Percentiles rank a stretch among this genome's conserved stretches.
Conservation (phyloP, 768 basidiomycete species). For the Serendipita sp. region DNA sequence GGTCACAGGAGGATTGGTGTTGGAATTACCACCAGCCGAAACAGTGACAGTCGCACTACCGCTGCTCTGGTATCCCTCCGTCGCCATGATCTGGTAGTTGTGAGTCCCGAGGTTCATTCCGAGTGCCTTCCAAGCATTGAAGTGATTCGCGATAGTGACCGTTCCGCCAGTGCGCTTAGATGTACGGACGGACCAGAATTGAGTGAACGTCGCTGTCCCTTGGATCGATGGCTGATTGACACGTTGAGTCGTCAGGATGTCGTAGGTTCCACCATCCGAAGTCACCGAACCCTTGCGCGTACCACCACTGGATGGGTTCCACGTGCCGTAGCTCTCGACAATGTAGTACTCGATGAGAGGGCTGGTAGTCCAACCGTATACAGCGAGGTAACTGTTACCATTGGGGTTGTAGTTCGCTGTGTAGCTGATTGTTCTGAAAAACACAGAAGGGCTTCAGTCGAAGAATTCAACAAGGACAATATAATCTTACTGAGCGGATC, state of each 20-base stretch:
- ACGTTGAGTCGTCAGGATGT: conserved; percentile 24
- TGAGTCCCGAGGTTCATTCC: too few relatives aligned
- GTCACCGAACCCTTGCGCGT: conserved; percentile 24
- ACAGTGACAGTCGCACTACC: too few relatives aligned
- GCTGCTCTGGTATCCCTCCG: too few relatives aligned
- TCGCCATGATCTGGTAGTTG: too few relatives aligned
- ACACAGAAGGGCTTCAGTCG: not conserved
- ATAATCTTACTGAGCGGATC: conserved; percentile 15
- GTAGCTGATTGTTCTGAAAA: conserved; percentile 23
- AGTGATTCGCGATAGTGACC: too few relatives aligned
- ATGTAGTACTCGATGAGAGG: conserved; percentile 35
- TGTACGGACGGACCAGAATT: conserved; percentile 30
- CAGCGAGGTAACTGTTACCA: conserved; percentile 28
- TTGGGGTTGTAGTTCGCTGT: conserved; percentile 22
- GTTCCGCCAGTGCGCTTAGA: too few relatives aligned
- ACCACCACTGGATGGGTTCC: conserved; percentile 23
- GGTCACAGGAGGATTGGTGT: too few relatives aligned
- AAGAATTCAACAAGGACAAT: not conserved
- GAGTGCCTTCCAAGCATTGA: too few relatives aligned
- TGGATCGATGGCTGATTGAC: conserved; percentile 27
- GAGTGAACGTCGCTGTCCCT: conserved; percentile 29
- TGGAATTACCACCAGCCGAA: too few relatives aligned
- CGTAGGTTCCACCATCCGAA: conserved; percentile 27
- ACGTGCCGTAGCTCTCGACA: conserved; percentile 25
- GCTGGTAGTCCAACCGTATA: conserved; percentile 32